Percentiles rank a stretch among this genome's conserved stretches.
Evolutionary conservation across 257 asterid genomes (phyloP).

Genomic region (Capsicum rhomboideum): DNA sequence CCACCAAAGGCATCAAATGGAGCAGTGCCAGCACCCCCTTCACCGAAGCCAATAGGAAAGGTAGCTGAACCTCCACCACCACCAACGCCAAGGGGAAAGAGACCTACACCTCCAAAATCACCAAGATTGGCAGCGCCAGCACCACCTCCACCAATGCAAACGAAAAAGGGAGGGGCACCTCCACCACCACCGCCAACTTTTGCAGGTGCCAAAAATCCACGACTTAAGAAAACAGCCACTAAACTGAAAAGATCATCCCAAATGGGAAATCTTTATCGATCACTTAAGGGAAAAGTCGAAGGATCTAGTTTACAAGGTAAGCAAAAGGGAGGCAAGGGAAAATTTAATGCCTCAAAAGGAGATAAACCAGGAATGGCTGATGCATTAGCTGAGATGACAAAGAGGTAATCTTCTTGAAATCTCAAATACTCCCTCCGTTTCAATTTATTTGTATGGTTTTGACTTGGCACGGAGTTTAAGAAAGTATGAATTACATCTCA

Average conservation of each 20-base stretch:
- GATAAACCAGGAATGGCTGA: conserved; percentile 94
- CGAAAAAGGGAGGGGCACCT: conserved; percentile 30
- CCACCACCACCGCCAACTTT: conserved; percentile 65
- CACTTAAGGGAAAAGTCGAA: conserved; percentile 83
- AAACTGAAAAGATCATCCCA: conserved; percentile 82
- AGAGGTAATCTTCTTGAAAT: conserved; percentile 31
- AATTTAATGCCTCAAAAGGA: conserved; percentile 25
- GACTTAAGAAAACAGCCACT: conserved; percentile 41
- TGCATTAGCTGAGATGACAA: conserved; percentile 95
- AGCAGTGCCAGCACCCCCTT: conserved; percentile 5
- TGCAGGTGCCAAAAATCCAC: conserved; percentile 25
- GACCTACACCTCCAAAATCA: conserved; percentile 27
- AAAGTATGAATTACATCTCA: background rate
- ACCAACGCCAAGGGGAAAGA: conserved; percentile 10
- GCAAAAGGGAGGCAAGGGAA: conserved; percentile 45
- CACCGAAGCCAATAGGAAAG: background rate
- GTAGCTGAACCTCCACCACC: conserved; percentile 15
- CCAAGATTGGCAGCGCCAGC: conserved; percentile 22
- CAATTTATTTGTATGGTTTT: background rate
- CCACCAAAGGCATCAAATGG: conserved; percentile 8
- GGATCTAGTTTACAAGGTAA: conserved; percentile 47
- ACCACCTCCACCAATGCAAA: conserved; percentile 33
- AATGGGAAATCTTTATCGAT: conserved; percentile 76
- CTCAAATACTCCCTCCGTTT: background rate
- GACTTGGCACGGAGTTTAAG: background rate